Evolutionary conservation across 257 asterid species (phyloP).

Genomic region (Salvia miltiorrhiza): DNA sequence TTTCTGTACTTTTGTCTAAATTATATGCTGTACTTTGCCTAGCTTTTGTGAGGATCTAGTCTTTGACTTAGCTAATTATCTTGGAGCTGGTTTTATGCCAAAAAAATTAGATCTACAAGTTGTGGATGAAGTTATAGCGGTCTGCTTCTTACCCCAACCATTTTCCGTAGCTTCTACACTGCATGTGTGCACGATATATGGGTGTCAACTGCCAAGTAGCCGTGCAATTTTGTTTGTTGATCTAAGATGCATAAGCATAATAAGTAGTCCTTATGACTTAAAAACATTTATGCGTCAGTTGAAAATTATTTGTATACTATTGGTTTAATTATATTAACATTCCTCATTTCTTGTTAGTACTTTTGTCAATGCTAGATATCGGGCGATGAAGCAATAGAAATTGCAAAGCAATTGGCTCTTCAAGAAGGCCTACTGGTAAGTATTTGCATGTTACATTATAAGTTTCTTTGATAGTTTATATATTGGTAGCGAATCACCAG

Average conservation of each 20-base stretch:
- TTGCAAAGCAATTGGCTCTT: constrained; percentile 87
- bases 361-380: constrained; percentile 55
- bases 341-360: neutral
- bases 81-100: constrained; percentile 98
- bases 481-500: neutral
- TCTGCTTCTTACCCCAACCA: constrained; percentile 9
- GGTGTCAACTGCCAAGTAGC: neutral
- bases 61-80: too few relatives aligned
- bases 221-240: neutral
- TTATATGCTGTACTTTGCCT: too few relatives aligned
- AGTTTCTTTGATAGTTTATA: neutral
- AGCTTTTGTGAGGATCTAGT: too few relatives aligned
- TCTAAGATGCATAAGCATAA: neutral
- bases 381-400: constrained; percentile 86
- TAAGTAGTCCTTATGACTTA: too few relatives aligned
- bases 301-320: neutral
- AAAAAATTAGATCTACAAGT: constrained; percentile 69
- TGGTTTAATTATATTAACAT: neutral
- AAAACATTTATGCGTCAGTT: neutral
- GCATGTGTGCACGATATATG: neutral
- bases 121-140: constrained; percentile 90
- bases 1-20: too few relatives aligned
- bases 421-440: constrained; percentile 95
- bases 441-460: constrained; percentile 12
- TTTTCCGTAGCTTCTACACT: neutral